Percentiles rank a stretch among this genome's conserved stretches.
These are phyloP conservation scores for Pyrenochaeta sp. DNA, from an alignment of 2,329 filamentous ascomycete genomes.

Conservation along the genomic window DNA sequence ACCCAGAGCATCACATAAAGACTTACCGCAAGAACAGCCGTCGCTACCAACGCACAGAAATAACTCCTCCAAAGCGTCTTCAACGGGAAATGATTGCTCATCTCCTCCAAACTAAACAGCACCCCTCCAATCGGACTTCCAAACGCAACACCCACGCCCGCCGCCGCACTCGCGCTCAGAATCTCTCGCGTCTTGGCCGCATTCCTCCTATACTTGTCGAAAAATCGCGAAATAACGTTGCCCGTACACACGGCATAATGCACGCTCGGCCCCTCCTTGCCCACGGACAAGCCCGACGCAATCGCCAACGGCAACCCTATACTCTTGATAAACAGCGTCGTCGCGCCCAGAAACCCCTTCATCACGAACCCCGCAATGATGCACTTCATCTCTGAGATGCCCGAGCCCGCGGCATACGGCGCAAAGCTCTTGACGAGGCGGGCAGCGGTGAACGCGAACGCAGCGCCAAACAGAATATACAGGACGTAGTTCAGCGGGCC, in stretches of 20 bases:
- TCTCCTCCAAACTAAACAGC: constrained; percentile 95
- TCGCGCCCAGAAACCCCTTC: constrained; percentile 94
- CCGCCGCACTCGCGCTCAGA: constrained; percentile 90
- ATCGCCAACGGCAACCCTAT: constrained; percentile 90
- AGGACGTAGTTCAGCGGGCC: constrained; percentile 82
- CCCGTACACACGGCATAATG: constrained; percentile 98
- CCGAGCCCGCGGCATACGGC: constrained; percentile 93
- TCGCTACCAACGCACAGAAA: constrained; percentile 95
- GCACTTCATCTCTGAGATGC: constrained; percentile 98
- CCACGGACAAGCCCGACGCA: constrained; percentile 90
- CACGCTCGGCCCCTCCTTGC: constrained; percentile 98
- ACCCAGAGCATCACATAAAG: neutral
- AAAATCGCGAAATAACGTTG: constrained; percentile 92
- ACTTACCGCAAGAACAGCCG: constrained; percentile 79
- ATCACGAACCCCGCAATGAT: constrained; percentile 99
- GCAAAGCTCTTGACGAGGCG: constrained; percentile 89
- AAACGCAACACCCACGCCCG: constrained; percentile 95
- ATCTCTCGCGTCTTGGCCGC: constrained; percentile 96
- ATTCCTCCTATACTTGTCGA: constrained; percentile 89
- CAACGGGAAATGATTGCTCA: constrained; percentile 94
- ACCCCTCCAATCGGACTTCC: constrained; percentile 97
- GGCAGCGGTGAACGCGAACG: constrained; percentile 84
- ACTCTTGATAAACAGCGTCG: constrained; percentile 94
- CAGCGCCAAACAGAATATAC: constrained; percentile 83
- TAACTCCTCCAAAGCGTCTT: constrained; percentile 99